Percentiles rank a stretch among this genome's conserved stretches.
Conservation (phyloP, 257 asterid genomes). For the Sherardia arvensis region DNA sequence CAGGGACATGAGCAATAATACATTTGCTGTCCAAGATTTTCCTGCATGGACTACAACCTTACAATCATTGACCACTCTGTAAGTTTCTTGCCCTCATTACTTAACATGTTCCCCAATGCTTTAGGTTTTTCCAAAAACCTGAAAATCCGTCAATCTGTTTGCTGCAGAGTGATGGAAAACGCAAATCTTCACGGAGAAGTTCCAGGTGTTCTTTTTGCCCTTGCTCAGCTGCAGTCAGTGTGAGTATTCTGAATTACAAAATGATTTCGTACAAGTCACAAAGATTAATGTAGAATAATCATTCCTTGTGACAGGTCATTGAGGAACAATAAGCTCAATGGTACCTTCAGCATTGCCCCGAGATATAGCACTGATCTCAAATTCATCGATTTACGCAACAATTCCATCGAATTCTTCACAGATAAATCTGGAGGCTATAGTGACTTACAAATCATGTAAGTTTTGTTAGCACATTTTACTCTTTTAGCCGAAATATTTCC, state of each 20-base stretch:
- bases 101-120: neutral
- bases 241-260: slow-evolving; percentile 20
- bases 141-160: slow-evolving; percentile 11
- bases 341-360: slow-evolving; percentile 39
- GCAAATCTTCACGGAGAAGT: slow-evolving; percentile 45
- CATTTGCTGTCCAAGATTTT: slow-evolving; percentile 41
- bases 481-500: neutral
- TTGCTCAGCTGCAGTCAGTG: slow-evolving; percentile 67
- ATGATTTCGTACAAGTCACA: neutral
- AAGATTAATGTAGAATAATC: neutral
- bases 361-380: slow-evolving; percentile 31
- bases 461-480: slow-evolving; percentile 1
- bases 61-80: slow-evolving; percentile 65
- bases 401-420: slow-evolving; percentile 10
- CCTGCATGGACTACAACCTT: slow-evolving; percentile 57
- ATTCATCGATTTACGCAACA: slow-evolving; percentile 36
- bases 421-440: slow-evolving; percentile 22
- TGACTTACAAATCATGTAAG: slow-evolving; percentile 40
- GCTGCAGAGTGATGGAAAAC: slow-evolving; percentile 61
- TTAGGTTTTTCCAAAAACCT: neutral
- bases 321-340: slow-evolving; percentile 46
- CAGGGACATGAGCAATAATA: slow-evolving; percentile 88
- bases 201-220: slow-evolving; percentile 46
- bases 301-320: slow-evolving; percentile 31
- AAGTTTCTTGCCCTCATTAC: slow-evolving; percentile 10